Evolutionary conservation across 306 rosid genomes (phyloP).

Genomic region (Rosa lucieae): DNA sequence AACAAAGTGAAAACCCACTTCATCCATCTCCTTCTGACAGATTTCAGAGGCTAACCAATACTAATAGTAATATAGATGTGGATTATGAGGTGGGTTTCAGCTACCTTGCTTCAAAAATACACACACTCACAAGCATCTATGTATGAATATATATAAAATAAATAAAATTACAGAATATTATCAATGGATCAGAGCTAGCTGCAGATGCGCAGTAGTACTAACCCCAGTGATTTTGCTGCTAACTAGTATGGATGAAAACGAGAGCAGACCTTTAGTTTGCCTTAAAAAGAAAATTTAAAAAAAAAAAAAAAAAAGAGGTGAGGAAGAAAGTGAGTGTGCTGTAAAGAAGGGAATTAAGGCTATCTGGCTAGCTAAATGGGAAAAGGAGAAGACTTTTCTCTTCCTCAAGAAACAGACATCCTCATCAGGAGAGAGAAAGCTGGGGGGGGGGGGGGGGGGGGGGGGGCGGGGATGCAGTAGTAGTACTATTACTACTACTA

Average conservation of each 20-base stretch:
- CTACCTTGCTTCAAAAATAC: conserved; percentile 3
- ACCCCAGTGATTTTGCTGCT: conserved; percentile 1
- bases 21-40: conserved; percentile 12
- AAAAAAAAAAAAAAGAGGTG: neutral
- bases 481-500: neutral
- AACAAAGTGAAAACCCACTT: conserved; percentile 12
- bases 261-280: neutral
- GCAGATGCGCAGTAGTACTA: conserved; percentile 1
- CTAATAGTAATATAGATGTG: conserved; percentile 10
- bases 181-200: neutral
- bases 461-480: conserved; percentile 9
- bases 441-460: conserved; percentile 15
- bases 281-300: neutral
- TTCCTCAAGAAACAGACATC: conserved; percentile 57
- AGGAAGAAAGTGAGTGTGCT: conserved; percentile 12
- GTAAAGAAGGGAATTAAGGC: conserved; percentile 25
- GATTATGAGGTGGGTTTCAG: conserved; percentile 13
- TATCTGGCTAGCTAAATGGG: conserved; percentile 18
- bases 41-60: conserved; percentile 14
- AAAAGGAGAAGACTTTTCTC: conserved; percentile 37
- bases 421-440: conserved; percentile 19
- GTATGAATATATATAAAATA: neutral
- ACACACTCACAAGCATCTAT: neutral
- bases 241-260: neutral
- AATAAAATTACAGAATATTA: conserved; percentile 12